Base-by-base conservation (phyloP, 371 early-diverging fungal genomes). In the Apophysomyces sp. region DNA sequence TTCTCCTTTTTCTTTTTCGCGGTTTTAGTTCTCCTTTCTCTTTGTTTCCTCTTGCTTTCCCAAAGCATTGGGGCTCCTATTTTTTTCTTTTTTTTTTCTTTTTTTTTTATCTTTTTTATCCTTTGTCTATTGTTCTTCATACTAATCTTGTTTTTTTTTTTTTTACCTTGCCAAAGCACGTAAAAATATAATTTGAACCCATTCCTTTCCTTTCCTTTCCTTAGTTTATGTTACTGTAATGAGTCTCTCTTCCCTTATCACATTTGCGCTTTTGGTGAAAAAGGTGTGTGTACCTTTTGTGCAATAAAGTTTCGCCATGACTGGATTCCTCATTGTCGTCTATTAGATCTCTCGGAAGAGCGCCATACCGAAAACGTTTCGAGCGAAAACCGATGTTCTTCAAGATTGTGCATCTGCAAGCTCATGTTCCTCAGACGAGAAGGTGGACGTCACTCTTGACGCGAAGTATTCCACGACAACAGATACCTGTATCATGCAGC, bases 161-260 rank as follows among this genome's bases (percentile, higher is more conserved):
- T 34, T 64, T 34, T 31, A 21, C 15, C 5, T 26, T 27, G 24
- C 28, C 9, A 13, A 15, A 30, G 18, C 26, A 9, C 26, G 18
- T 56, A 49, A 53, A 27, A 39, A 16, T 13, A 29, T 29, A 11
- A 44, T 31, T 51, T 28, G 41, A 41, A 26, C 60, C 28, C 54
- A 9, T 39, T 24, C 61, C 16, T 54, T 61, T 41, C 40, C 55
- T 61, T 41, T n/a, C 55, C 32, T 60, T 44, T 41, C 49, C 18
- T 34, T 29, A 30, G 39, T 55, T 27, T 49, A 24, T 61, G 21
- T 30, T 18, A 34, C n/a, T 52, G 32, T 60, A 39, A 73, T 73
- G 74, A 73, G 71, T 60, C 58, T 70, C n/a, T 67, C 62, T 57
- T 65, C 67, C 11, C 68, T 73, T 29, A 62, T 73, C 55, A 65